Evolutionary conservation across 768 basidiomycete species (phyloP), one percentile per base, ranked within the genome.

Genomic region (Multifurca ochricompacta): DNA sequence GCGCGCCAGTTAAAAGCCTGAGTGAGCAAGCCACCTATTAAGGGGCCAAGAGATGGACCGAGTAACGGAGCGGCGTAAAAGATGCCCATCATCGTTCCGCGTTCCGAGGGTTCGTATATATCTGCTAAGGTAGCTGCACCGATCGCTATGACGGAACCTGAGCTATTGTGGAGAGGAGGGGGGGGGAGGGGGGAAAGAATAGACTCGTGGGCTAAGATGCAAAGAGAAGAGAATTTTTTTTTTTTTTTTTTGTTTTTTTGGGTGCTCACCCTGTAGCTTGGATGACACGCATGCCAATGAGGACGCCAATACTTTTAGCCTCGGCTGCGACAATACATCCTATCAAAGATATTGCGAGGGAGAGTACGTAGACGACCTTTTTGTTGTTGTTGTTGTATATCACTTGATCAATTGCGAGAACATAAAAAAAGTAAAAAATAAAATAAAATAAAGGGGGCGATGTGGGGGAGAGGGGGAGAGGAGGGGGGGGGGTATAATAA

Each of bases 31-130:
- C 88, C 87, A 2, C 88, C 88, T 41, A 89, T 60, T 18, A 90
- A 75, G 5, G 87, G 85, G 0, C 85, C 87, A 3, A 87, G 60
- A 8, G 68, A 77, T 2, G 82, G 81, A 2, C 88, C 89, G 18
- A 92, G 77, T 18, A 91, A 76, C 0, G 88, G 88, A 16, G 89
- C 82, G 11, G 82, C 81, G 60, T 86, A 91, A 68, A 83, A 91
- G 7, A 89, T 71, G 1, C 90, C 90, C 78, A 91, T 84, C 75
- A 69, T 85, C 18, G 76, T 79, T 4, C 90, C 90, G 47, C 89
- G 74, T 64, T 89, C 83, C 10, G 74, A 72, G 0, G 84, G 79
- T 23, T 88, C 86, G 60, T 80, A 90, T 3, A 90, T 82, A 64
- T 90, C 87, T 1, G 86, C 86, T 3, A 91, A 70, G 3, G 87